A percentile compares a stretch with the other conserved stretches of the same genome.
Conservation (phyloP, 2,329 filamentous ascomycete genomes). For the Torrubiella hemipterigena region DNA sequence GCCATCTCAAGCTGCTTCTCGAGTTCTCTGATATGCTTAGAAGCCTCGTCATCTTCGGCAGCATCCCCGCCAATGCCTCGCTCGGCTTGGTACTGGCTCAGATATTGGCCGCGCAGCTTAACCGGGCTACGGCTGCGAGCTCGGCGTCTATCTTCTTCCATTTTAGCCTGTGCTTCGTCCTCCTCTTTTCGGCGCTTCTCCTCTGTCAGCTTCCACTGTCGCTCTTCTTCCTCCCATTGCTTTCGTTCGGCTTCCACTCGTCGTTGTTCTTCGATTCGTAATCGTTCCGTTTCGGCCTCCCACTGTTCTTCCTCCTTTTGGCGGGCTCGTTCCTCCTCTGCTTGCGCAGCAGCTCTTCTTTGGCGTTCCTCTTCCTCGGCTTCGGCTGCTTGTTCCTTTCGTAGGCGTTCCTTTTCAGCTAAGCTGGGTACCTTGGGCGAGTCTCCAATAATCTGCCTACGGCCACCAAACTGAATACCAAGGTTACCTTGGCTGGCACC, state of each 20-base stretch:
- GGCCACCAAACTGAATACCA: slow-evolving; percentile 81
- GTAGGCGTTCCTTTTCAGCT: slow-evolving; percentile 68
- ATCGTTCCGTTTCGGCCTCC: slow-evolving; percentile 51
- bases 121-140: slow-evolving; percentile 52
- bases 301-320: slow-evolving; percentile 54
- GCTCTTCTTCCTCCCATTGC: slow-evolving; percentile 68
- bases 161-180: slow-evolving; percentile 53
- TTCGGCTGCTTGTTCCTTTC: slow-evolving; percentile 44
- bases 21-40: slow-evolving; percentile 63
- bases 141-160: slow-evolving; percentile 54
- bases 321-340: slow-evolving; percentile 50
- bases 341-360: slow-evolving; percentile 32
- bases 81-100: slow-evolving; percentile 76
- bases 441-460: slow-evolving; percentile 83
- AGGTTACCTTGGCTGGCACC: slow-evolving; percentile 93
- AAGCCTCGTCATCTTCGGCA: slow-evolving; percentile 35
- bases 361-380: slow-evolving; percentile 41
- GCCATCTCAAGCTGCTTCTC: slow-evolving; percentile 72
- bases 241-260: slow-evolving; percentile 56
- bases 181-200: slow-evolving; percentile 62
- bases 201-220: slow-evolving; percentile 66
- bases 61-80: slow-evolving; percentile 32
- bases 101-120: slow-evolving; percentile 67
- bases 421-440: slow-evolving; percentile 67
- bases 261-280: slow-evolving; percentile 47